Conservation (phyloP, 1,284 basidiomycete genomes). For the Papiliotrema fonsecae region DNA sequence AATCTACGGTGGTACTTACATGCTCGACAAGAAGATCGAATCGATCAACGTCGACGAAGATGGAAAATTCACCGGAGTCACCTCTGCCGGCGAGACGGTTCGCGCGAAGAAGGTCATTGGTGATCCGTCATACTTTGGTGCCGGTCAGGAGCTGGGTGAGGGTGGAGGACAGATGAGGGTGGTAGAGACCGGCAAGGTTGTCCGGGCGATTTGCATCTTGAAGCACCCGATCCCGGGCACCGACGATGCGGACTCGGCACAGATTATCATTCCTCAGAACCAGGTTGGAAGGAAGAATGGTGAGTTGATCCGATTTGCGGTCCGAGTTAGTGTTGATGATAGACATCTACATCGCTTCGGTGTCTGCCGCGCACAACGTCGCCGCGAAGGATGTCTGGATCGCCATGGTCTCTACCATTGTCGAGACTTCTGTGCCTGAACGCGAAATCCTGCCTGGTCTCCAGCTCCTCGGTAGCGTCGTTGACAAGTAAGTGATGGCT, state of each 20-base stretch:
- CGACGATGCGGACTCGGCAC: slow-evolving; percentile 87
- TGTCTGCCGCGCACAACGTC: slow-evolving; percentile 95
- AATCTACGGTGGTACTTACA: slow-evolving; percentile 99
- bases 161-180: slow-evolving; percentile 73
- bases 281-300: slow-evolving; percentile 93
- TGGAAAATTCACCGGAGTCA: slow-evolving; percentile 91
- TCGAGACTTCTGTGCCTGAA: slow-evolving; percentile 92
- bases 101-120: slow-evolving; percentile 98
- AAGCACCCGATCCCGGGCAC: slow-evolving; percentile 99
- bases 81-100: slow-evolving; percentile 84
- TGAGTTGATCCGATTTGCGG: slow-evolving; percentile 46
- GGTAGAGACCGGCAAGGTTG: slow-evolving; percentile 88
- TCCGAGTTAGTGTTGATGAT: background rate
- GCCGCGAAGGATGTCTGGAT: slow-evolving; percentile 92
- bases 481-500: slow-evolving; percentile 74
- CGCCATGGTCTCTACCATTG: slow-evolving; percentile 97
- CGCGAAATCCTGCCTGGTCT: slow-evolving; percentile 87
- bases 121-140: slow-evolving; percentile 95
- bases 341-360: slow-evolving; percentile 99
- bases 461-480: slow-evolving; percentile 84
- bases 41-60: slow-evolving; percentile 79
- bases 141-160: slow-evolving; percentile 55
- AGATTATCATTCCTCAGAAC: slow-evolving; percentile 99
- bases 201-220: slow-evolving; percentile 95
- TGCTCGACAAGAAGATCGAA: slow-evolving; percentile 95